phyloP scores from a whole-genome alignment of 208 protist species.

The Wallacemonas rigidus region DNA sequence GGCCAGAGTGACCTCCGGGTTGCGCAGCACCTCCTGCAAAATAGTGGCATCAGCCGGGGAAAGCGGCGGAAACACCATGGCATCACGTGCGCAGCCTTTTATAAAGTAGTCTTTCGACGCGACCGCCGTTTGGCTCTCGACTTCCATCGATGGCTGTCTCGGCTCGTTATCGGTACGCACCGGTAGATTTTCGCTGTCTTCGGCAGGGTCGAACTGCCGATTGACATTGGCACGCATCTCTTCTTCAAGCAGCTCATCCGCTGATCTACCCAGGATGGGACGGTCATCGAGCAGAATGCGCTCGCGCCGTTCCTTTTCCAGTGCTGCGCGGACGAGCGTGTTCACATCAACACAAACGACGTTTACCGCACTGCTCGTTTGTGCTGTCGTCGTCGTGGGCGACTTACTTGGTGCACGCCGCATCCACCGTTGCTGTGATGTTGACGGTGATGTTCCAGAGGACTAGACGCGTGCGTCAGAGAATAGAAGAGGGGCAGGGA shows the following conservation, averaged over 20 bases:
- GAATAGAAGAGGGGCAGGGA: neutral
- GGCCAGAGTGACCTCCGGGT: slow-evolving; percentile 17
- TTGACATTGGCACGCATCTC: neutral
- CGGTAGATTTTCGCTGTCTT: neutral
- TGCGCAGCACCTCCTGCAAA: slow-evolving; percentile 32
- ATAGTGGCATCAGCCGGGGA: slow-evolving; percentile 40
- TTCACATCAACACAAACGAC: slow-evolving; percentile 57
- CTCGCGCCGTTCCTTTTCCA: slow-evolving; percentile 15
- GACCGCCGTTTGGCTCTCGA: neutral
- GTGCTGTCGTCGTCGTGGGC: neutral
- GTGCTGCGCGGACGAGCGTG: slow-evolving; percentile 40
- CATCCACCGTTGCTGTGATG: too few species aligned
- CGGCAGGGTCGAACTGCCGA: neutral
- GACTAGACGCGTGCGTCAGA: neutral
- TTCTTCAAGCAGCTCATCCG: slow-evolving; percentile 8
- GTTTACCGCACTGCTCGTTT: slow-evolving; percentile 23
- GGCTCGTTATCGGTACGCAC: neutral
- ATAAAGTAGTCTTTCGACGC: slow-evolving; percentile 7
- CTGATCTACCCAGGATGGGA: neutral
- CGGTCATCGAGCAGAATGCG: slow-evolving; percentile 1
- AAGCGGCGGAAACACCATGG: slow-evolving; percentile 29
- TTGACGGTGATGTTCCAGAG: too few species aligned
- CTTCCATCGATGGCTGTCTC: neutral
- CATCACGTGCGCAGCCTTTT: slow-evolving; percentile 3
- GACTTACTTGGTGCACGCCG: neutral